phyloP scores from a whole-genome alignment of 331 rosid species.

The Prunus yedoensis region DNA sequence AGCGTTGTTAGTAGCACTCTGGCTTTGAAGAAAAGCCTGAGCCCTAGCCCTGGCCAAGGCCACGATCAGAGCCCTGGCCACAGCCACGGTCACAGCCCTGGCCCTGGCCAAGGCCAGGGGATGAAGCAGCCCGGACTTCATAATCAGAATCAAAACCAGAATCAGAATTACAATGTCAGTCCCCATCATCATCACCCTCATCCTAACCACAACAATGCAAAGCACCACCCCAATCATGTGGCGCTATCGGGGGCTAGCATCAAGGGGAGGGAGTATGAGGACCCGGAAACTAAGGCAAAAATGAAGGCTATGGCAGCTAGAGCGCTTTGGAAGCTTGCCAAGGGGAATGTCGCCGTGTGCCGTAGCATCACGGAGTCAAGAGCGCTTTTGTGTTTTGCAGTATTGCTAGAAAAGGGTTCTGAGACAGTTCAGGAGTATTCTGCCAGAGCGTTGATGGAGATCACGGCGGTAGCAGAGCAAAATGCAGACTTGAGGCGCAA shows the following conservation, averaged over 20 bases:
- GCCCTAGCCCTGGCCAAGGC: not conserved
- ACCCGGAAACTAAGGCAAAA: constrained; percentile 46
- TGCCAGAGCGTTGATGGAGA: constrained; percentile 64
- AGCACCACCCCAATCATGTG: constrained; percentile 15
- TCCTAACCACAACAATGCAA: not conserved
- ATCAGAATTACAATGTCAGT: not conserved
- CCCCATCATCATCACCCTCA: not conserved
- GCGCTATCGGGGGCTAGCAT: constrained; percentile 49
- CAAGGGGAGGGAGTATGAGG: constrained; percentile 68
- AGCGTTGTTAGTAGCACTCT: constrained; percentile 39
- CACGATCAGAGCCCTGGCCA: too few relatives aligned
- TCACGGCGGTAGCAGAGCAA: constrained; percentile 58
- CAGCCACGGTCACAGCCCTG: too few relatives aligned
- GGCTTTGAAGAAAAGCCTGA: constrained; percentile 20
- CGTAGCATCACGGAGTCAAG: constrained; percentile 60
- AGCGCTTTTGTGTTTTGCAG: constrained; percentile 74
- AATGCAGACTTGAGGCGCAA: constrained; percentile 59
- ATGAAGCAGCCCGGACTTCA: not conserved
- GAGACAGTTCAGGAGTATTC: constrained; percentile 52
- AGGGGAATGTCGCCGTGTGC: constrained; percentile 51
- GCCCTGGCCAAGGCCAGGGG: too few relatives aligned
- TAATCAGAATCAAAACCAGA: not conserved
- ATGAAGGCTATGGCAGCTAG: constrained; percentile 79
- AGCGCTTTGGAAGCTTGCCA: constrained; percentile 63
- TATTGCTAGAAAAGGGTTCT: constrained; percentile 55